Percentiles rank a stretch among this genome's conserved stretches.
Evolutionary conservation across 495 filamentous ascomycete species (phyloP).

Genomic region (Hypoxylon perforatum): DNA sequence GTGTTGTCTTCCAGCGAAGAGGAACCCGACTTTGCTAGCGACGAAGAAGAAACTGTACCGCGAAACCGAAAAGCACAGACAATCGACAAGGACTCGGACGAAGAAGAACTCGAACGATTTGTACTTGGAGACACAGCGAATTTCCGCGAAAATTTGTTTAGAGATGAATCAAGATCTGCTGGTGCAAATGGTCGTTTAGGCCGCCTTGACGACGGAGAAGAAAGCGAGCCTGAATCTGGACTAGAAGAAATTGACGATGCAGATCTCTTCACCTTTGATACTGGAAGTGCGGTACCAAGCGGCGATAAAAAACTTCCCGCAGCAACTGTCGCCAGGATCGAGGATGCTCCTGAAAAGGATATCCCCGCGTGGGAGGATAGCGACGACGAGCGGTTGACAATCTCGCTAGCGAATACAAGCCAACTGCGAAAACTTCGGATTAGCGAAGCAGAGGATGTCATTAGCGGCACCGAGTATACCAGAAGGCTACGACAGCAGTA

Average conservation of each 20-base stretch:
- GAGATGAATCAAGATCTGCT: constrained; percentile 44
- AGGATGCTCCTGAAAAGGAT: constrained; percentile 47
- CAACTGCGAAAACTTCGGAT: constrained; percentile 83
- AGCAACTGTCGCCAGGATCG: constrained; percentile 52
- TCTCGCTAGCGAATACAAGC: constrained; percentile 80
- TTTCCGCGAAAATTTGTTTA: constrained; percentile 76
- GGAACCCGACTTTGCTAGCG: constrained; percentile 34
- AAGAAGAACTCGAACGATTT: constrained; percentile 84
- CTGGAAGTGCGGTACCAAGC: constrained; percentile 47
- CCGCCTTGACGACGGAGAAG: constrained; percentile 17
- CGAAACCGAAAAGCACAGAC: constrained; percentile 36
- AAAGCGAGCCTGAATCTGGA: constrained; percentile 53
- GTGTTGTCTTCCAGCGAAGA: constrained; percentile 40
- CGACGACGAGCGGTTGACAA: constrained; percentile 86
- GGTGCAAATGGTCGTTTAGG: constrained; percentile 16
- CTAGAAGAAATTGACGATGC: constrained; percentile 70
- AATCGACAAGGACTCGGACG: constrained; percentile 78
- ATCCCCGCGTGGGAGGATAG: constrained; percentile 89
- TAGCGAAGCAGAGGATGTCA: constrained; percentile 82
- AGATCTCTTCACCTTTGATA: constrained; percentile 64
- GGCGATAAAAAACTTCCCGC: constrained; percentile 47
- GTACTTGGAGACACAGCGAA: constrained; percentile 87
- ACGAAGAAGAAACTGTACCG: constrained; percentile 39
- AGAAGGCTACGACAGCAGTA: constrained; percentile 83
- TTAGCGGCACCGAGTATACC: constrained; percentile 87